phyloP scores from a whole-genome alignment of 306 rosid genomes.

The Betula pendula region DNA sequence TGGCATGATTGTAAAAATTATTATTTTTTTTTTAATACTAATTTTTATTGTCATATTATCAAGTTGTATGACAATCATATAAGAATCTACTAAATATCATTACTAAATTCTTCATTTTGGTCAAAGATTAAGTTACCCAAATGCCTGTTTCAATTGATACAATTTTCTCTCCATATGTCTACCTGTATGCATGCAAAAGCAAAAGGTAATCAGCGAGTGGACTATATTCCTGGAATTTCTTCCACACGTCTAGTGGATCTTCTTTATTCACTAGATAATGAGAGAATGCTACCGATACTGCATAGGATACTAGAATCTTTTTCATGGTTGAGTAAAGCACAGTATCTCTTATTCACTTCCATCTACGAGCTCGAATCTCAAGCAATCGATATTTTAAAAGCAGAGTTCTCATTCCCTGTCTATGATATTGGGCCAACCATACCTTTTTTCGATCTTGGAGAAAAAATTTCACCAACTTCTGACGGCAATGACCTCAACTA shows the following conservation, averaged over 20 bases:
- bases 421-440: conserved; percentile 42
- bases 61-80: too few relatives aligned
- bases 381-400: conserved; percentile 24
- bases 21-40: too few relatives aligned
- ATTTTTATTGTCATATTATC: too few relatives aligned
- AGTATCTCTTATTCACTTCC: conserved; percentile 31
- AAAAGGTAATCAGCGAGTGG: conserved; percentile 30
- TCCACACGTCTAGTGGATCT: conserved; percentile 28
- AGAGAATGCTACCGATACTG: too few relatives aligned
- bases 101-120: too few relatives aligned
- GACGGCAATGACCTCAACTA: background rate
- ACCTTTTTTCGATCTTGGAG: conserved; percentile 23
- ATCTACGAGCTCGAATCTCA: conserved; percentile 34
- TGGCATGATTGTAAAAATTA: too few relatives aligned
- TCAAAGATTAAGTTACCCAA: too few relatives aligned
- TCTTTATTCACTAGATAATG: too few relatives aligned
- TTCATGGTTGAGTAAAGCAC: too few relatives aligned
- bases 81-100: too few relatives aligned
- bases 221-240: conserved; percentile 39
- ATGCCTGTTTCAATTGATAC: background rate
- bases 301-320: too few relatives aligned
- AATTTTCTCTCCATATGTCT: background rate
- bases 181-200: background rate
- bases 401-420: conserved; percentile 27
- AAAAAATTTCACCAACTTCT: background rate